Evolutionary conservation across 768 basidiomycete genomes (phyloP).

Genomic region (Tylopilus rubrobrunneus): DNA sequence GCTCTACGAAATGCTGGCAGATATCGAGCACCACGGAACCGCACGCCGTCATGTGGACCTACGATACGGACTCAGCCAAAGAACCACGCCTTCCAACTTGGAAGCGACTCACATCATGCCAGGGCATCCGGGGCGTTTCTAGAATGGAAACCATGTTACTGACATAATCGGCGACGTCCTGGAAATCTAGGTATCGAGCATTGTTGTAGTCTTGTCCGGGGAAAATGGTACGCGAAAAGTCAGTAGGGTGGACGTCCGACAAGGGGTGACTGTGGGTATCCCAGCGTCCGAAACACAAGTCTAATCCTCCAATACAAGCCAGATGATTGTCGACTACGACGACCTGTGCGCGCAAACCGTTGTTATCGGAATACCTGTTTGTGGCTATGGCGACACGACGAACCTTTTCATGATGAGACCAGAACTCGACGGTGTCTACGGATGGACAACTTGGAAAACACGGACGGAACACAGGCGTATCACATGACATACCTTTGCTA

Average conservation of each 20-base stretch:
- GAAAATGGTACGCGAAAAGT: constrained; percentile 79
- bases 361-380: background rate
- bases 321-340: constrained; percentile 84
- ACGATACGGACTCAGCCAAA: constrained; percentile 1
- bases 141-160: constrained; percentile 65
- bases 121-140: constrained; percentile 81
- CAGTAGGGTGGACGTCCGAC: constrained; percentile 87
- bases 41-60: constrained; percentile 81
- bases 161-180: constrained; percentile 73
- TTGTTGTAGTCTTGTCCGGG: constrained; percentile 96
- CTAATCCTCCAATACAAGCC: constrained; percentile 90
- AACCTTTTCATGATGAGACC: constrained; percentile 90
- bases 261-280: constrained; percentile 89
- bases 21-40: constrained; percentile 88
- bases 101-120: constrained; percentile 77
- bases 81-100: background rate
- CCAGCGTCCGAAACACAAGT: constrained; percentile 97
- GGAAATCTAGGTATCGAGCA: constrained; percentile 80
- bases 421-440: constrained; percentile 74
- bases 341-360: constrained; percentile 34
- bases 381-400: background rate
- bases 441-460: background rate
- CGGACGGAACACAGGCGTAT: background rate
- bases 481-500: constrained; percentile 49
- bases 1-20: constrained; percentile 87